Percentiles rank a stretch among this genome's conserved stretches.
phyloP scores from a whole-genome alignment of 1,284 basidiomycete species.

The Pseudozyma flocculosa region DNA sequence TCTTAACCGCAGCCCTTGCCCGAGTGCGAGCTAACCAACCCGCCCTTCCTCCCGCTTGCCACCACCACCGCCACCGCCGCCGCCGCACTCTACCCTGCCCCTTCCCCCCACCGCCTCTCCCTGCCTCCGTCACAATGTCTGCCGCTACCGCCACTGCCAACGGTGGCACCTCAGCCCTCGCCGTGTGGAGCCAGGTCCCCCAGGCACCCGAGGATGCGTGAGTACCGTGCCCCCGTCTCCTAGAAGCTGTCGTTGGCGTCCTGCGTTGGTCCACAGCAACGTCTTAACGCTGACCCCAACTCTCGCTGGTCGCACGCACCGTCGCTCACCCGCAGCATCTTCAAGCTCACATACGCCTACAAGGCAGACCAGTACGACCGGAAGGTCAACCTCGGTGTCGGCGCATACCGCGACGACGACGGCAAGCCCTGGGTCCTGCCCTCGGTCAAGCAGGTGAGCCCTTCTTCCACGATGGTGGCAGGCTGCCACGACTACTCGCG shows the following conservation, averaged over 20 bases:
- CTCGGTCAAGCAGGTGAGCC: conserved; percentile 54
- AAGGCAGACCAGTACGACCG: conserved; percentile 75
- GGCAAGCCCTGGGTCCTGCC: conserved; percentile 61
- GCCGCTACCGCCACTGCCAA: conserved; percentile 9
- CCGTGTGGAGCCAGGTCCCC: conserved; percentile 39
- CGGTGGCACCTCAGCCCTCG: conserved; percentile 12
- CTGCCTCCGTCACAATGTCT: conserved; percentile 8
- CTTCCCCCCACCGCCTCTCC: background rate
- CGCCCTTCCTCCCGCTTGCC: too few relatives aligned
- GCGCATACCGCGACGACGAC: conserved; percentile 60
- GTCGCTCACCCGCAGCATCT: conserved; percentile 64
- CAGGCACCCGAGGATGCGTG: conserved; percentile 50
- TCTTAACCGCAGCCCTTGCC: too few relatives aligned
- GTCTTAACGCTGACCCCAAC: too few relatives aligned
- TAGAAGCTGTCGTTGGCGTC: too few relatives aligned
- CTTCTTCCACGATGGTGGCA: too few relatives aligned
- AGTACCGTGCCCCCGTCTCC: too few relatives aligned
- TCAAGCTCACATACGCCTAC: conserved; percentile 84
- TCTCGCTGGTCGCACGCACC: too few relatives aligned
- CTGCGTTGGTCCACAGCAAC: too few relatives aligned
- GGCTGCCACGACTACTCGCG: too few relatives aligned
- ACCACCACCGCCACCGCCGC: too few relatives aligned
- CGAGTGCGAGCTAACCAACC: too few relatives aligned
- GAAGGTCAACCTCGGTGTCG: conserved; percentile 83
- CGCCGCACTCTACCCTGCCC: background rate